Evolutionary conservation across 2,329 filamentous ascomycete genomes (phyloP).

Genomic region (Trichoderma sp.): DNA sequence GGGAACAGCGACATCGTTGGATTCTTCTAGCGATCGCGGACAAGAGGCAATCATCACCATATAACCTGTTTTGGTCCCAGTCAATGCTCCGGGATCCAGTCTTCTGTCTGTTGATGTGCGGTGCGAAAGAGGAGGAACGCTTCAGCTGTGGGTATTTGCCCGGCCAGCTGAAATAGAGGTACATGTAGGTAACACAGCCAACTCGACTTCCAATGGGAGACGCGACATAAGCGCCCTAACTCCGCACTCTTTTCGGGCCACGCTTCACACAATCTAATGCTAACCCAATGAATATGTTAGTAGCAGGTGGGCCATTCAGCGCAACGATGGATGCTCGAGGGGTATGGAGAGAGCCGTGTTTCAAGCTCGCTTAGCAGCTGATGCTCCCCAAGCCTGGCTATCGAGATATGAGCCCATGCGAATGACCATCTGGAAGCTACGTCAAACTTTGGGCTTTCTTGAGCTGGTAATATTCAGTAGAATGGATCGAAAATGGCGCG

Average conservation of each 20-base stretch:
- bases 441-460: not conserved
- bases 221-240: not conserved
- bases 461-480: not conserved
- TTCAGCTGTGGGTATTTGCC: not conserved
- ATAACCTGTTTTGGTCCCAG: too few relatives aligned
- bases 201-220: not conserved
- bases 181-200: not conserved
- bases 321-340: not conserved
- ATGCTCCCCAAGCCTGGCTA: not conserved
- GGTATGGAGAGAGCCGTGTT: not conserved
- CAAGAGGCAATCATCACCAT: too few relatives aligned
- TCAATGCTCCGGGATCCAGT: too few relatives aligned
- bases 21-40: not conserved
- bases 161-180: not conserved
- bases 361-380: not conserved
- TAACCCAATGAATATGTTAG: not conserved
- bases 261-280: not conserved
- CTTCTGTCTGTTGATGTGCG: too few relatives aligned
- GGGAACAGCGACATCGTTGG: conserved; percentile 5
- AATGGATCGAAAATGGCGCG: not conserved
- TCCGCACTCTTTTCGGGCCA: not conserved
- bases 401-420: not conserved
- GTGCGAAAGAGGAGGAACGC: not conserved
- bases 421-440: not conserved
- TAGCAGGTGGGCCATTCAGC: not conserved